phyloP scores from a whole-genome alignment of 495 filamentous ascomycete species.

The Darksidea phi region DNA sequence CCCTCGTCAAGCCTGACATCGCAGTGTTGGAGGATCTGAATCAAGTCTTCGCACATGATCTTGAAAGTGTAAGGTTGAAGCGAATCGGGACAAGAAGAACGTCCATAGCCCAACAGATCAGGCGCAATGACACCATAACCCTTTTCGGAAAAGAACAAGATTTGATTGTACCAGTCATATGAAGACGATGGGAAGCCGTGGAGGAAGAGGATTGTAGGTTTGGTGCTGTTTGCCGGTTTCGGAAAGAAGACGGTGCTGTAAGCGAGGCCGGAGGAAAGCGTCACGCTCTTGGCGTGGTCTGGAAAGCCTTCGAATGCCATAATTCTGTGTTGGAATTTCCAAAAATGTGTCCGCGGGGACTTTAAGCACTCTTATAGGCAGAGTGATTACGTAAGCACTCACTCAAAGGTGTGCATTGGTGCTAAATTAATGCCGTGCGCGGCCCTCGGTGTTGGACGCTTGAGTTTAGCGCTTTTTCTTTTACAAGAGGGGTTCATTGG shows the following conservation, averaged over 20 bases:
- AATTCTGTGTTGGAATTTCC: too few species aligned
- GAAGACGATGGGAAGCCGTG: slow-evolving; percentile 8
- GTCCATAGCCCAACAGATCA: slow-evolving; percentile 42
- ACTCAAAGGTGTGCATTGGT: too few species aligned
- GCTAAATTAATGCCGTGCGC: too few species aligned
- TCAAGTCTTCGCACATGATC: not conserved
- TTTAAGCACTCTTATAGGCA: too few species aligned
- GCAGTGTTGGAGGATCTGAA: not conserved
- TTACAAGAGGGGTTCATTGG: too few species aligned
- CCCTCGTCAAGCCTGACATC: too few species aligned
- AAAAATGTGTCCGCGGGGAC: too few species aligned
- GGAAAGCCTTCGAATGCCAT: too few species aligned
- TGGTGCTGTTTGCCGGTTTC: not conserved
- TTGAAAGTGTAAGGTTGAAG: slow-evolving; percentile 3
- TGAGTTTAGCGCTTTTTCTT: too few species aligned
- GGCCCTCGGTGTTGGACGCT: too few species aligned
- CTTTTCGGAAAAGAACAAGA: slow-evolving; percentile 37
- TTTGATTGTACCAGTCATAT: slow-evolving; percentile 49
- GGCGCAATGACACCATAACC: slow-evolving; percentile 51
- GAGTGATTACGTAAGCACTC: too few species aligned
- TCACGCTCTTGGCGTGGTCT: not conserved
- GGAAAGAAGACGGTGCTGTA: not conserved
- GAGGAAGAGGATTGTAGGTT: slow-evolving; percentile 5
- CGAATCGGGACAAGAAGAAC: not conserved
- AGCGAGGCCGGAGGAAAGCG: not conserved